Base-by-base conservation (phyloP, 352 stramenopile genomes). In the Phytophthora capsici region DNA sequence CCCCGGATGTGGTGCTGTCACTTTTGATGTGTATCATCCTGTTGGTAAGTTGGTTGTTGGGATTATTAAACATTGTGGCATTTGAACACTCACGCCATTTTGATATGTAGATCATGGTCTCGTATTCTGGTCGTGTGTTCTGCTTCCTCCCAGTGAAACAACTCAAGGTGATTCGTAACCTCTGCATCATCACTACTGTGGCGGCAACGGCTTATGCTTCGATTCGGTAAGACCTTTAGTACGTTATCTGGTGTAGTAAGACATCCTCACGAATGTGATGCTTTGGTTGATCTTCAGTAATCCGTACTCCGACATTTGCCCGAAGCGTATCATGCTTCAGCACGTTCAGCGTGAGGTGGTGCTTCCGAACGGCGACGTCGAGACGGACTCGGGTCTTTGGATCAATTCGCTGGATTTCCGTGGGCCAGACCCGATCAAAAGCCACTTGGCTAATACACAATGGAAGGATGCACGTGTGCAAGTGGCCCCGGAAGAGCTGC, bases 401-500 rank as follows among this genome's bases (percentile, higher is more conserved):
- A 45, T 94, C 40, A 90, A 88, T 53, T 79, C 78, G 19, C 43
- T 90, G 8, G 85, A 94, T 63, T 94, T 89, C 54, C 82, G 79
- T 34, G 81, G 85, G 9, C 58, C 81, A 12, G 68, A 74, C 17
- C 70, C 82, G 3, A 70, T 94, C 19, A 74, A 75, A 14, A 73
- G 65, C 32, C 69, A 73, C 58, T 67, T 94, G 19, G 62, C 37
- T 1, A 60, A 25, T 12, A 91, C 82, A 7, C 80, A 77, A 38
- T 93, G 84, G 84, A 65, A 75, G 7, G 62, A 86, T 47, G 34
- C 66, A 3, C 64, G 68, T 3, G 60, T 73, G 28, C 68, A 80
- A 12, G 60, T 69, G 3, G 63, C 69, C 2, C 80, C 78, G 0
- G 25, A 65, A 51, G 77, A 80, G 6, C 61, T 87, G 14, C 47